Percentiles rank a stretch among this genome's conserved stretches.
phyloP scores from a whole-genome alignment of 352 stramenopile genomes.

The Globisporangium paddicum region DNA sequence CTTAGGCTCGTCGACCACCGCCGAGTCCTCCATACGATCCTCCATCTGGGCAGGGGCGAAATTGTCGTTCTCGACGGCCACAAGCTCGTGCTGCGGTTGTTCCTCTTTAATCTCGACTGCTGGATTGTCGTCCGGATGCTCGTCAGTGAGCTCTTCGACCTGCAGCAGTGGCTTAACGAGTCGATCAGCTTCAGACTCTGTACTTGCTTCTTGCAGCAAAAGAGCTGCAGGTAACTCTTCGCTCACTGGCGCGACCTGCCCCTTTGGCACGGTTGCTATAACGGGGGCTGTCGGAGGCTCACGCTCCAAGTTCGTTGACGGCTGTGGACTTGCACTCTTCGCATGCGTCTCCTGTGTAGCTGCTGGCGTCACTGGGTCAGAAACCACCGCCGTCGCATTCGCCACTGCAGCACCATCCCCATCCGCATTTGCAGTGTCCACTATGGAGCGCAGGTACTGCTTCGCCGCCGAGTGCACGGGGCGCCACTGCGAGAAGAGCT shows the following conservation, averaged over 20 bases:
- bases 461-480: conserved; percentile 17
- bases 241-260: neutral
- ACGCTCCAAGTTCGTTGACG: conserved; percentile 1
- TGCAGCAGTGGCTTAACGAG: neutral
- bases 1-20: neutral
- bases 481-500: conserved; percentile 13
- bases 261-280: neutral
- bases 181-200: neutral
- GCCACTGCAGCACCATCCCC: neutral
- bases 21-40: neutral
- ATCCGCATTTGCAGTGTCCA: neutral
- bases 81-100: neutral
- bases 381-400: neutral
- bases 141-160: neutral
- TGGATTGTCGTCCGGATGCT: neutral
- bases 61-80: neutral
- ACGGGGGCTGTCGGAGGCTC: neutral
- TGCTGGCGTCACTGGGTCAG: neutral
- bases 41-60: neutral
- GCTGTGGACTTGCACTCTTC: neutral
- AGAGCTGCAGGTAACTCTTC: neutral
- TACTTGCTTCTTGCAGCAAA: neutral
- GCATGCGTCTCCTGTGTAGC: neutral
- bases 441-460: conserved; percentile 11
- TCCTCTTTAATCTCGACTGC: neutral